These are phyloP conservation scores for Antitrichia curtipendula DNA, from an alignment of 225 moss, liverwort and hornwort genomes.

Conservation along the genomic window DNA sequence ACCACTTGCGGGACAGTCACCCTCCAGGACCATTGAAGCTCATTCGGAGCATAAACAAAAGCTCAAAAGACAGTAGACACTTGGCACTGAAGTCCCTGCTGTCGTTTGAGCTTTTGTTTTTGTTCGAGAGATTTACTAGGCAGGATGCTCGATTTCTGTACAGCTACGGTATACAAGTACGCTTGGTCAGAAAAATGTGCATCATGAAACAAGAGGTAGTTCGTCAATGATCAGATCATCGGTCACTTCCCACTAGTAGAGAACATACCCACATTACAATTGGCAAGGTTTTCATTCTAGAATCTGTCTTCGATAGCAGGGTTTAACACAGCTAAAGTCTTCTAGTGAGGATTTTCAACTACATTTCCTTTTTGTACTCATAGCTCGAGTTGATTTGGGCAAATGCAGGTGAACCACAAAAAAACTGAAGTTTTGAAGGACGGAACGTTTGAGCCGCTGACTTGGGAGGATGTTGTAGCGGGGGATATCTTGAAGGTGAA, in stretches of 20 bases:
- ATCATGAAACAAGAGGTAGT: background rate
- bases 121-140: background rate
- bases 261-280: too few species aligned
- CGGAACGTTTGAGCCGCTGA: conserved; percentile 33
- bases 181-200: too few species aligned
- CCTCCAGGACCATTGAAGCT: background rate
- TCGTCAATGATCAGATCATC: too few species aligned
- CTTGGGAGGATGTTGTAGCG: conserved; percentile 61
- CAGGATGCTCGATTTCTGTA: background rate
- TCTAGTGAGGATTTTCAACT: background rate
- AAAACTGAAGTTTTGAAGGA: conserved; percentile 61
- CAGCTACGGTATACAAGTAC: background rate
- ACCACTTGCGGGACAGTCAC: background rate
- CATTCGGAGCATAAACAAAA: background rate
- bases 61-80: background rate
- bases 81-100: background rate
- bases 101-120: background rate
- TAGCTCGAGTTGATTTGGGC: background rate
- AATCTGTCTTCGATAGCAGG: background rate
- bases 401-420: conserved; percentile 56
- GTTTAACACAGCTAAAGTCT: background rate
- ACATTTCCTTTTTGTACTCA: background rate
- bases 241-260: background rate
- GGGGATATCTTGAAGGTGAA: conserved; percentile 85
- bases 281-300: background rate